Percentiles rank a stretch among this genome's conserved stretches.
phyloP scores from a whole-genome alignment of 768 basidiomycete species.

The Termitomyces sp. region DNA sequence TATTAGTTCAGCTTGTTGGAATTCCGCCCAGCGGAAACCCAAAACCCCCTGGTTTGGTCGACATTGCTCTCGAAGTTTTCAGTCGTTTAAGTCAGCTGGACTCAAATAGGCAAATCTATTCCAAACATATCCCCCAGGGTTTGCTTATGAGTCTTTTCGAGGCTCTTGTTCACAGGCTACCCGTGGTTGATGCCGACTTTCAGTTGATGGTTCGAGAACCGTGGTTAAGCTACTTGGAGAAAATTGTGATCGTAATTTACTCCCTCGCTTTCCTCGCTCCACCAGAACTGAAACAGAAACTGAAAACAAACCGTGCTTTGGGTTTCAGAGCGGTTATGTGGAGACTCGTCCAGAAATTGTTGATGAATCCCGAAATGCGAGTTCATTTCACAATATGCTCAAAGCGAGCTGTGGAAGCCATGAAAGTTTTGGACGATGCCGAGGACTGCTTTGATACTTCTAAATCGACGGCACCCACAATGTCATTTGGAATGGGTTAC shows the following conservation, averaged over 20 bases:
- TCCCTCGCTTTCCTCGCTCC: conserved; percentile 81
- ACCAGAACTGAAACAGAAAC: conserved; percentile 61
- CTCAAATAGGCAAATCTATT: conserved; percentile 69
- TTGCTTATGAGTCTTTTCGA: conserved; percentile 61
- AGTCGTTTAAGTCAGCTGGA: conserved; percentile 76
- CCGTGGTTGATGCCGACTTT: conserved; percentile 73
- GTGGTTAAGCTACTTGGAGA: conserved; percentile 80
- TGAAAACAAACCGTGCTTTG: conserved; percentile 61
- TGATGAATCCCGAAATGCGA: conserved; percentile 49
- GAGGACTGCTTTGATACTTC: conserved; percentile 71
- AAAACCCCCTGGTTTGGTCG: conserved; percentile 57
- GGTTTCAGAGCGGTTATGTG: conserved; percentile 69
- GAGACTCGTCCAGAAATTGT: conserved; percentile 62
- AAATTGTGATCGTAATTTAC: conserved; percentile 77
- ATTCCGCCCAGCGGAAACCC: conserved; percentile 31
- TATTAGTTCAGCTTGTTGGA: conserved; percentile 50
- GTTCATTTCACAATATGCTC: conserved; percentile 47
- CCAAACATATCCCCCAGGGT: conserved; percentile 49
- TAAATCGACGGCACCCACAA: conserved; percentile 50
- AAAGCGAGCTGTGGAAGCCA: conserved; percentile 66
- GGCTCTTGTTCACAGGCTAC: conserved; percentile 78
- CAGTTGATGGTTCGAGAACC: conserved; percentile 53
- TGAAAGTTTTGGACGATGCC: conserved; percentile 75
- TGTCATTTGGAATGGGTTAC: conserved; percentile 85
- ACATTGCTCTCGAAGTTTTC: conserved; percentile 81